phyloP scores from a whole-genome alignment of 2,329 filamentous ascomycete genomes.

The Reticulascus tulasneorum region DNA sequence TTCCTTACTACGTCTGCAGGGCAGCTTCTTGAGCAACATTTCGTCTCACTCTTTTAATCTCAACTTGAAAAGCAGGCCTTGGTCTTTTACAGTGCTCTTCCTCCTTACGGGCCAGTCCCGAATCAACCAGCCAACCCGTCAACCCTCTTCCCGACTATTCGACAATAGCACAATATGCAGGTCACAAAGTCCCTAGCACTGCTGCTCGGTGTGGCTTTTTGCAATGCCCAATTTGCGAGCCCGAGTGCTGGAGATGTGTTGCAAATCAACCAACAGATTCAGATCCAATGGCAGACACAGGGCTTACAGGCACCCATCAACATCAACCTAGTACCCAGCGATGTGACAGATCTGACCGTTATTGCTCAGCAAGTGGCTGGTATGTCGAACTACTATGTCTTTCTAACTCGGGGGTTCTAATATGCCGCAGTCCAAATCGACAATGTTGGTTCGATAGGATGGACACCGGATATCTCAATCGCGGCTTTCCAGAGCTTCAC shows the following conservation, averaged over 20 bases:
- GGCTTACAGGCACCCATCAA: conserved; percentile 17
- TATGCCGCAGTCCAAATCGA: conserved; percentile 15
- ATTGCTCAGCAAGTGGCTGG: conserved; percentile 17
- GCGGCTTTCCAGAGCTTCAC: conserved; percentile 16
- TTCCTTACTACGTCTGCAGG: conserved; percentile 12
- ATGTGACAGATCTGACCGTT: conserved; percentile 11
- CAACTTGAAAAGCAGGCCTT: conserved; percentile 7
- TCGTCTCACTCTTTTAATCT: conserved; percentile 8
- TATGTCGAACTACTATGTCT: conserved; percentile 1
- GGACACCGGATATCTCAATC: conserved; percentile 17
- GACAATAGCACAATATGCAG: conserved; percentile 7
- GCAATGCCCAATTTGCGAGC: conserved; percentile 14
- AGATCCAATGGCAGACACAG: conserved; percentile 16
- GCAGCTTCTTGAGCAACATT: conserved; percentile 5
- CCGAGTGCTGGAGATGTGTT: conserved; percentile 7
- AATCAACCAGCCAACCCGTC: not conserved
- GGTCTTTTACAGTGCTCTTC: conserved; percentile 6
- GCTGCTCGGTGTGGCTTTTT: conserved; percentile 6
- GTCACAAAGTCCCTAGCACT: conserved; percentile 8
- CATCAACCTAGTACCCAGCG: conserved; percentile 17
- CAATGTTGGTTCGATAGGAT: conserved; percentile 16
- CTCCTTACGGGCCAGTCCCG: not conserved
- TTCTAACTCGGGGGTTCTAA: too few species aligned
- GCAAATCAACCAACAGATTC: conserved; percentile 10
- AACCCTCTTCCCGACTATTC: not conserved